These are phyloP conservation scores for Tuber umbilicatum DNA, from an alignment of 495 filamentous ascomycete genomes.

Conservation along the genomic window DNA sequence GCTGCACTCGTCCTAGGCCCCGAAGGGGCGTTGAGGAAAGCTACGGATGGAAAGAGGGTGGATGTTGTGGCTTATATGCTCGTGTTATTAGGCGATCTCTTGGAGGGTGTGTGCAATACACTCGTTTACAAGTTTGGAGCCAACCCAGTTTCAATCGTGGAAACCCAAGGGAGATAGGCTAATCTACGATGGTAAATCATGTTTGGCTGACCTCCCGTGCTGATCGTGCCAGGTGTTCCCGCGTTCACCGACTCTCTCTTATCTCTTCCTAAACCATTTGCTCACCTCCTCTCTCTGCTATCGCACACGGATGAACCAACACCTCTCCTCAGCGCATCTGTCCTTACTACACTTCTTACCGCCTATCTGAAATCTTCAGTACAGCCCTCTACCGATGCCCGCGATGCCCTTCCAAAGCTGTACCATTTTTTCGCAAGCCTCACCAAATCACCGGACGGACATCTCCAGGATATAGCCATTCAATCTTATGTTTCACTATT, in stretches of 20 bases:
- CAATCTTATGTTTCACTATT: slow-evolving; percentile 84
- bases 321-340: slow-evolving; percentile 80
- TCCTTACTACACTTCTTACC: slow-evolving; percentile 75
- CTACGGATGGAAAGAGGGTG: slow-evolving; percentile 50
- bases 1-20: slow-evolving; percentile 66
- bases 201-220: slow-evolving; percentile 23
- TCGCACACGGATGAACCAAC: slow-evolving; percentile 76
- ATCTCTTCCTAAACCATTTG: slow-evolving; percentile 73
- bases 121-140: neutral
- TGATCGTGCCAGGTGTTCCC: slow-evolving; percentile 59
- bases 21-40: slow-evolving; percentile 30
- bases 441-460: slow-evolving; percentile 73
- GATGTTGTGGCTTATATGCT: slow-evolving; percentile 94
- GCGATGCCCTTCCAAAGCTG: slow-evolving; percentile 76
- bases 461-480: slow-evolving; percentile 91
- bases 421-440: slow-evolving; percentile 79
- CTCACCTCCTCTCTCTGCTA: slow-evolving; percentile 76
- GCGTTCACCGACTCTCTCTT: slow-evolving; percentile 66
- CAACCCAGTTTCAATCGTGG: neutral
- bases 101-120: slow-evolving; percentile 57
- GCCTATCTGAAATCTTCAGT: slow-evolving; percentile 55
- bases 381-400: slow-evolving; percentile 51
- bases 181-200: slow-evolving; percentile 4
- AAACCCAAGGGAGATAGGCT: neutral
- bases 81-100: slow-evolving; percentile 78